phyloP scores from a whole-genome alignment of 805 yeast genomes.

The Barnettozyma botsteinii region DNA sequence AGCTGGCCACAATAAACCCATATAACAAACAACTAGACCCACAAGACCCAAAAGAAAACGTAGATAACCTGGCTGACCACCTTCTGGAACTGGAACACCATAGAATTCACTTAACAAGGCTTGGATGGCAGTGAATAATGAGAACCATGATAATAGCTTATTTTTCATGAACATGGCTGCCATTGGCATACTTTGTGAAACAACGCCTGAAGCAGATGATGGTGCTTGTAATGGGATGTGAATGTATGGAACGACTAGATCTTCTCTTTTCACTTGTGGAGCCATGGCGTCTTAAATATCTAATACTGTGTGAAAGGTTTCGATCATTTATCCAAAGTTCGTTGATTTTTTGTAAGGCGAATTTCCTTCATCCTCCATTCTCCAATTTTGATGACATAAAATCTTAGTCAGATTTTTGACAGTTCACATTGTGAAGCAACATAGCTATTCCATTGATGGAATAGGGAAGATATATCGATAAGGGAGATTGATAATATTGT shows the following conservation, averaged over 20 bases:
- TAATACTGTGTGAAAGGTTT: no score
- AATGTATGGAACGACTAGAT: conserved; percentile 34
- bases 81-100: conserved; percentile 26
- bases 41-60: conserved; percentile 33
- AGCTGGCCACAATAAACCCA: conserved; percentile 35
- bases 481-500: no score
- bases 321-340: no score
- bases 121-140: conserved; percentile 46
- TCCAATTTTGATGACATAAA: no score
- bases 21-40: conserved; percentile 47
- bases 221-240: conserved; percentile 46
- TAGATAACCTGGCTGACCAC: conserved; percentile 33
- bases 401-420: no score
- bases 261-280: conserved; percentile 30
- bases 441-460: no score
- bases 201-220: conserved; percentile 39
- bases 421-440: no score
- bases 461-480: no score
- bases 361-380: no score
- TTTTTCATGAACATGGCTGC: conserved; percentile 60
- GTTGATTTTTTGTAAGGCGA: no score
- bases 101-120: conserved; percentile 26
- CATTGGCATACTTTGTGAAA: conserved; percentile 58
- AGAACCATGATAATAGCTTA: conserved; percentile 48
- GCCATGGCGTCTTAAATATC: no score